phyloP scores from a whole-genome alignment of 2,329 filamentous ascomycete species.

The Fonsecaea nubica region DNA sequence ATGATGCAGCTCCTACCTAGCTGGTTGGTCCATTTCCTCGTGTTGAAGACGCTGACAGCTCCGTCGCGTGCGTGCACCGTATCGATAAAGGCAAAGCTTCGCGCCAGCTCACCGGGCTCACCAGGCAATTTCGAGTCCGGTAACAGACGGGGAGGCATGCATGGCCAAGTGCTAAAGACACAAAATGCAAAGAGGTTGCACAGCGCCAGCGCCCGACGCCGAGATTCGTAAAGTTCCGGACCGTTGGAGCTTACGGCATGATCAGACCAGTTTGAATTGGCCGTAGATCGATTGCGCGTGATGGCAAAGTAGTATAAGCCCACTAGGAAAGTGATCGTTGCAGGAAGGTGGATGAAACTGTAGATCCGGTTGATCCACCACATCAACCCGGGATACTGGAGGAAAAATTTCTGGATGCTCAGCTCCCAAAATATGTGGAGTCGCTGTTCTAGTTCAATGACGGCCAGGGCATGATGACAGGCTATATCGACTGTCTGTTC shows the following conservation, averaged over 20 bases:
- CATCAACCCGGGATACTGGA: slow-evolving; percentile 47
- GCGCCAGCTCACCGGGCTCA: slow-evolving; percentile 62
- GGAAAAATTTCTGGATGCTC: slow-evolving; percentile 50
- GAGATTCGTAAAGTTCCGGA: slow-evolving; percentile 59
- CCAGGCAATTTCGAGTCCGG: slow-evolving; percentile 62
- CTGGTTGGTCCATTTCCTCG: slow-evolving; percentile 37
- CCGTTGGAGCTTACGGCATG: slow-evolving; percentile 43
- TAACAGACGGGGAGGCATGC: slow-evolving; percentile 58
- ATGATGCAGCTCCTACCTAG: slow-evolving; percentile 12
- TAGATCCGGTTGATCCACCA: slow-evolving; percentile 52
- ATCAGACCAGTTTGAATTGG: slow-evolving; percentile 38
- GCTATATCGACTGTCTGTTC: slow-evolving; percentile 49
- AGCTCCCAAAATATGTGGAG: slow-evolving; percentile 49
- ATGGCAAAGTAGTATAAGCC: slow-evolving; percentile 56
- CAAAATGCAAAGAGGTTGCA: slow-evolving; percentile 58
- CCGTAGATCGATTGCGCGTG: slow-evolving; percentile 42
- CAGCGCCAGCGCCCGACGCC: slow-evolving; percentile 58
- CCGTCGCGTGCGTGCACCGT: slow-evolving; percentile 62
- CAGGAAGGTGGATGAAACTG: slow-evolving; percentile 56
- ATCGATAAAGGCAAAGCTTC: slow-evolving; percentile 64
- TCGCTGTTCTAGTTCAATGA: slow-evolving; percentile 49
- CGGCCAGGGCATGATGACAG: slow-evolving; percentile 50
- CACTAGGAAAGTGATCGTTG: slow-evolving; percentile 56
- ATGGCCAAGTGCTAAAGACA: slow-evolving; percentile 57
- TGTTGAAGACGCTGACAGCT: slow-evolving; percentile 56